Conservation (phyloP, 257 asterid genomes). For the Petrea volubilis region DNA sequence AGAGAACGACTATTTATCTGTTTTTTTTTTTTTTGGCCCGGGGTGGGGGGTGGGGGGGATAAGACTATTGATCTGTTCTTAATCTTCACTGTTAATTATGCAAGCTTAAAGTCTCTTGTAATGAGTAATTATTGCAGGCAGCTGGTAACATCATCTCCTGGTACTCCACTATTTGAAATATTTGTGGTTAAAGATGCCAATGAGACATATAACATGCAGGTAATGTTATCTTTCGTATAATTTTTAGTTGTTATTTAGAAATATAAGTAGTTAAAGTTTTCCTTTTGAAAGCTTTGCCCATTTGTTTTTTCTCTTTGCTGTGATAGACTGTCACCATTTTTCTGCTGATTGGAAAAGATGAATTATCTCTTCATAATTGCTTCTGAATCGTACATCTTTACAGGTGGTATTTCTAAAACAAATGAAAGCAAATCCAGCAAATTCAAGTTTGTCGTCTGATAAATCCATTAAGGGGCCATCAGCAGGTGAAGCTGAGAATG, state of each 20-base stretch:
- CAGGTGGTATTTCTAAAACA: slow-evolving; percentile 85
- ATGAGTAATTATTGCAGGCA: slow-evolving; percentile 60
- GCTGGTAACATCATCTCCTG: slow-evolving; percentile 83
- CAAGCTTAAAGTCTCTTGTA: slow-evolving; percentile 15
- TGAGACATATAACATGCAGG: slow-evolving; percentile 77
- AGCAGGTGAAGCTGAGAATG: slow-evolving; percentile 53
- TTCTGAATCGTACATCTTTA: slow-evolving; percentile 25
- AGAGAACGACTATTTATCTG: not conserved
- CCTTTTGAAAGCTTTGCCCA: not conserved
- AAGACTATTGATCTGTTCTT: not conserved
- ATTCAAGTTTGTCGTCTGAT: slow-evolving; percentile 49
- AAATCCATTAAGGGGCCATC: slow-evolving; percentile 59
- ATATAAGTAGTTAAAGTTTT: not conserved
- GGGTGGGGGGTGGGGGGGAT: no score
- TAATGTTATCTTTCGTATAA: slow-evolving; percentile 24
- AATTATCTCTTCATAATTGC: slow-evolving; percentile 14
- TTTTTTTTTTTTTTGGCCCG: no score
- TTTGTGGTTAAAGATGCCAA: slow-evolving; percentile 81
- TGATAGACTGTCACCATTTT: not conserved
- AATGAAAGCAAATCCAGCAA: slow-evolving; percentile 48
- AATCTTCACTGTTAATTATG: slow-evolving; percentile 6
- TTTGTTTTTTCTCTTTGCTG: not conserved
- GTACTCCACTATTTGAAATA: slow-evolving; percentile 90
- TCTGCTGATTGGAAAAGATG: slow-evolving; percentile 15
- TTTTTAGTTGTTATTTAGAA: not conserved